Evolutionary conservation across 2,329 filamentous ascomycete species (phyloP).

Genomic region (Colletotrichum chrysophilum): DNA sequence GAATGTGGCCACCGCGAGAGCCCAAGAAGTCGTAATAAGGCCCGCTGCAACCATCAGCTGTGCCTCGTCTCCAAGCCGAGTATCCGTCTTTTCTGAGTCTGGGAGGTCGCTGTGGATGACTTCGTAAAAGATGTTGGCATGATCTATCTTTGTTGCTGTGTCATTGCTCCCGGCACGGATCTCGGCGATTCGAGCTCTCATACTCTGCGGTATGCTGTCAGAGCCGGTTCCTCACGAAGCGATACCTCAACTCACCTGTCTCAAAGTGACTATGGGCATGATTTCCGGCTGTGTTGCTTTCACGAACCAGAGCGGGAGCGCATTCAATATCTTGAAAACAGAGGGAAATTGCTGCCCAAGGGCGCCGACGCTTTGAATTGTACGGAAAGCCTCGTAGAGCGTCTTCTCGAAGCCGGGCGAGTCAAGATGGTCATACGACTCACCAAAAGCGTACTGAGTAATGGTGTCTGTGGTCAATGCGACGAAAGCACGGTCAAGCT

Average conservation of each 20-base stretch:
- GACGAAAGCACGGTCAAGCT: constrained; percentile 29
- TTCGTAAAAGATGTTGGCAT: constrained; percentile 35
- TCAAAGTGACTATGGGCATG: constrained; percentile 26
- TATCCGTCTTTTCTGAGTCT: constrained; percentile 33
- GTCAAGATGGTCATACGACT: constrained; percentile 34
- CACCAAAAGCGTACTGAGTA: constrained; percentile 40
- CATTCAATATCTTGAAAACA: constrained; percentile 28
- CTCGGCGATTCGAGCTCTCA: neutral
- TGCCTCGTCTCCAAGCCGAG: constrained; percentile 37
- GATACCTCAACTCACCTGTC: neutral
- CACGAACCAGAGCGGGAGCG: constrained; percentile 26
- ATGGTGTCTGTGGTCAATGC: constrained; percentile 40
- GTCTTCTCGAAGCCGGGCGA: constrained; percentile 29
- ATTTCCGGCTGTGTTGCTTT: constrained; percentile 25
- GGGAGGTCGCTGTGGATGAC: constrained; percentile 35
- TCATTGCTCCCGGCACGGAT: constrained; percentile 12
- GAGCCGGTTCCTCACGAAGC: neutral
- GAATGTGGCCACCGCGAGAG: constrained; percentile 38
- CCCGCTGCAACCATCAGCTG: constrained; percentile 37
- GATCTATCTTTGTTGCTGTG: neutral
- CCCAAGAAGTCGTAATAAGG: constrained; percentile 40
- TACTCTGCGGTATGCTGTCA: neutral
- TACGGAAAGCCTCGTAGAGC: constrained; percentile 28
- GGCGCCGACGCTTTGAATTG: constrained; percentile 27
- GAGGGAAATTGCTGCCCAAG: constrained; percentile 32